These are phyloP conservation scores for Bertia moriformis DNA, from an alignment of 2,329 filamentous ascomycete genomes.

Conservation along the genomic window DNA sequence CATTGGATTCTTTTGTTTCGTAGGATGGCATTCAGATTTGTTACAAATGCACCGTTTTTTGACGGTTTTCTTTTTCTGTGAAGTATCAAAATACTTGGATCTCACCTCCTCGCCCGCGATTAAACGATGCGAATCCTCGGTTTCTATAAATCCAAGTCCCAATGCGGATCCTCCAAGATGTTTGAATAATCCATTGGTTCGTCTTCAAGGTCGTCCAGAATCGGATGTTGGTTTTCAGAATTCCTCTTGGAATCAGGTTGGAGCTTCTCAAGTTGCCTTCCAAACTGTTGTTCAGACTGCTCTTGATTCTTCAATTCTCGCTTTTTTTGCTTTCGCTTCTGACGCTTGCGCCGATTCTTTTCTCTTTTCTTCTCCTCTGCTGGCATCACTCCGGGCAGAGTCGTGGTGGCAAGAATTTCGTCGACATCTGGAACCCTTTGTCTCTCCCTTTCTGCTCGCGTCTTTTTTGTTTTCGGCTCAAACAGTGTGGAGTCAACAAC, in stretches of 20 bases:
- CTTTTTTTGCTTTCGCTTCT: no score
- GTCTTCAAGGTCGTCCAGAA: neutral
- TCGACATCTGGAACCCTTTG: no score
- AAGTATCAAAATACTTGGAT: neutral
- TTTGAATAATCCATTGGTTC: neutral
- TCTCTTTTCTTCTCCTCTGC: neutral
- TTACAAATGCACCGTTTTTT: neutral
- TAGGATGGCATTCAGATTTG: neutral
- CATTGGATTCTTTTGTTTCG: neutral
- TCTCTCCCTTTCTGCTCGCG: no score
- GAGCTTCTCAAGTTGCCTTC: no score
- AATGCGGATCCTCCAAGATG: neutral
- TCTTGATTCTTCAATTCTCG: neutral
- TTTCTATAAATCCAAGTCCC: neutral
- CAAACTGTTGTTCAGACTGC: no score
- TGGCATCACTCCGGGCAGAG: no score
- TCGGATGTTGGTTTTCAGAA: no score
- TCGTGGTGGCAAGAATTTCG: no score
- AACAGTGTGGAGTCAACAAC: no score
- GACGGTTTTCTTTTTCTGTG: neutral
- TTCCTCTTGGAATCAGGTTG: no score
- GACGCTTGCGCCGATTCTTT: neutral
- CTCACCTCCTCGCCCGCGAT: neutral
- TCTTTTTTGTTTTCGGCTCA: no score
- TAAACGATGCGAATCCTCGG: neutral